A percentile compares a stretch with the other conserved stretches of the same genome.
phyloP scores from a whole-genome alignment of 2,329 filamentous ascomycete genomes.

The Fusarium agapanthi region DNA sequence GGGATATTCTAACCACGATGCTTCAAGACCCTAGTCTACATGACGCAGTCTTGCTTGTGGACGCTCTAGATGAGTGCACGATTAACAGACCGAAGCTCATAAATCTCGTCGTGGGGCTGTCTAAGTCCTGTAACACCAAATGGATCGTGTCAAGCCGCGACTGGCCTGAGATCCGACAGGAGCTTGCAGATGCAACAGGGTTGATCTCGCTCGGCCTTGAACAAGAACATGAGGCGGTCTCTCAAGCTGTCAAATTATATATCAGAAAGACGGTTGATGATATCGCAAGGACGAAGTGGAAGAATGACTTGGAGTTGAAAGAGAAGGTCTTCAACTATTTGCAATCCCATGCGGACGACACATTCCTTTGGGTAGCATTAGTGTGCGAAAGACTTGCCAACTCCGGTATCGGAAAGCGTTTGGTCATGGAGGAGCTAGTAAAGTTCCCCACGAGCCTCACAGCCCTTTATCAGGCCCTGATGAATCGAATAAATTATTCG shows the following conservation, averaged over 20 bases:
- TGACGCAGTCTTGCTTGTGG: rapidly evolving
- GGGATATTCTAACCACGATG: rapidly evolving
- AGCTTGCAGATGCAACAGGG: rapidly evolving
- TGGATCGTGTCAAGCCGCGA: rapidly evolving
- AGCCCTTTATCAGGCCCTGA: rapidly evolving
- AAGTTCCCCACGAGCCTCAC: rapidly evolving
- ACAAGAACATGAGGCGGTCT: rapidly evolving
- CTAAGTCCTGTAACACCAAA: rapidly evolving
- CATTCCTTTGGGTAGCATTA: not conserved
- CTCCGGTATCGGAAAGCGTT: not conserved
- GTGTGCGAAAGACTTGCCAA: rapidly evolving
- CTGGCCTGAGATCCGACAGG: rapidly evolving
- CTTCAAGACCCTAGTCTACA: rapidly evolving
- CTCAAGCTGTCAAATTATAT: rapidly evolving
- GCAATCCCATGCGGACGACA: rapidly evolving
- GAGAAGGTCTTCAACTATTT: rapidly evolving
- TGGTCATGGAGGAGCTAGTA: rapidly evolving
- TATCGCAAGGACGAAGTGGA: rapidly evolving
- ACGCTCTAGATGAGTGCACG: rapidly evolving
- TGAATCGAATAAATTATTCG: rapidly evolving
- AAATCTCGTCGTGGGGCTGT: rapidly evolving
- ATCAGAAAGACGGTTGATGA: not conserved
- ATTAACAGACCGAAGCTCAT: rapidly evolving
- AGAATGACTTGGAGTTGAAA: not conserved
- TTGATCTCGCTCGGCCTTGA: rapidly evolving